Evolutionary conservation across 768 basidiomycete genomes (phyloP), one percentile per base, ranked within the genome.

Genomic region (Pleurotus pulmonarius): DNA sequence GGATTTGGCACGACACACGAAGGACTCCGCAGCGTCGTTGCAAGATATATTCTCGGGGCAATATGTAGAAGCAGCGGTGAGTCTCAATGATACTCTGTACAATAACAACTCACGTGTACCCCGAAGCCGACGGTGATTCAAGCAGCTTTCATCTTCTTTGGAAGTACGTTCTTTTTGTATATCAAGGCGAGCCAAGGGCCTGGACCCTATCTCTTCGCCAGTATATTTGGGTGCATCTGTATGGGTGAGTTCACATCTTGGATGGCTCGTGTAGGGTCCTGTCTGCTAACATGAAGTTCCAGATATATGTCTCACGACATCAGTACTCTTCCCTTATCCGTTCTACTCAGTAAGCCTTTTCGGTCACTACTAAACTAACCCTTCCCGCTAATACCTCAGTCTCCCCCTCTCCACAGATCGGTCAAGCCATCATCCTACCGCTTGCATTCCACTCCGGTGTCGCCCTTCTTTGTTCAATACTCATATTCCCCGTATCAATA

Each of bases 401-500:
- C 29, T 34, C 3, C 11, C 3, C 29, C 11, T 34, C 29, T 11
- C 11, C 29, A 34, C 56, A 83, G 75, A 62, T 82, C 15, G 87
- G 87, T 37, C 60, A 70, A 64, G 41, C 65, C 0, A 76, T 89
- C 45, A 61, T 86, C 8, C 39, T 90, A 5, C 88, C 89, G 0
- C 59, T 90, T 5, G 64, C 72, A 0, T 73, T 88, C 52, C 87
- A 89, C 64, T 78, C 80, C 7, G 83, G 75, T 1, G 60, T 90
- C 18, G 67, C 83, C 7, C 70, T 91, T 57, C 46, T 78, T 2
- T 63, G 70, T 4, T 83, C 85, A 2, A 66, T 83, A 3, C 9
- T 80, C 29, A 68, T 90, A 44, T 89, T 90, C 67, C 88, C 89
- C 0, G 71, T 74, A 1, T 82, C 87, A 1, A 73, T 87, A 41